Evolutionary conservation across 495 filamentous ascomycete species (phyloP).

Genomic region (Tuber microsphaerosporum): DNA sequence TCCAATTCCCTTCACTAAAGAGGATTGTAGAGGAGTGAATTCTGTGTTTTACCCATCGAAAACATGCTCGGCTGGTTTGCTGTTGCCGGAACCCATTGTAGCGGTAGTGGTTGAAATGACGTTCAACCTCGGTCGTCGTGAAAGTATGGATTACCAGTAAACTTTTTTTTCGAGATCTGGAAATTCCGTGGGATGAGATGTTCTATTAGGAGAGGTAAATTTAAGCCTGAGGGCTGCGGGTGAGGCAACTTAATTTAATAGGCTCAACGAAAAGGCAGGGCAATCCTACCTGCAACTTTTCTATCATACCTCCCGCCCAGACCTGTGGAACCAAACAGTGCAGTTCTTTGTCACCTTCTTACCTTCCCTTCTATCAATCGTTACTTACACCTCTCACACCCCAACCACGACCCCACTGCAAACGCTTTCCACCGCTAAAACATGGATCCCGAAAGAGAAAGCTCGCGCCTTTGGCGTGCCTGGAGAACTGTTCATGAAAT

Average conservation of each 20-base stretch:
- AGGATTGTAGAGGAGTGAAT: neutral
- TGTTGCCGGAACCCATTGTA: slow-evolving; percentile 34
- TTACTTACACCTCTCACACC: neutral
- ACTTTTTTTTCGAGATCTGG: neutral
- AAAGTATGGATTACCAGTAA: neutral
- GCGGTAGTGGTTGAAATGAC: slow-evolving; percentile 15
- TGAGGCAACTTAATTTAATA: neutral
- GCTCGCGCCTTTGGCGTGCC: slow-evolving; percentile 74
- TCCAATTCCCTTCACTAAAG: neutral
- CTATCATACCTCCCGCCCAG: neutral
- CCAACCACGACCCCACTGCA: neutral
- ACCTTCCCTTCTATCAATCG: neutral
- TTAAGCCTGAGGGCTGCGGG: neutral
- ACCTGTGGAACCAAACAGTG: neutral
- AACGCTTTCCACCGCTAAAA: slow-evolving; percentile 1
- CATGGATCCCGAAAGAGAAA: slow-evolving; percentile 57
- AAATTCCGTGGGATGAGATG: neutral
- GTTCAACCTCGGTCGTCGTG: slow-evolving; percentile 7
- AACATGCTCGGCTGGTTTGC: slow-evolving; percentile 31
- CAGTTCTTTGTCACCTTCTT: neutral
- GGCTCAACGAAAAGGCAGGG: neutral
- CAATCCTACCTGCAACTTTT: neutral
- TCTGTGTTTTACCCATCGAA: slow-evolving; percentile 26
- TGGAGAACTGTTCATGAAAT: slow-evolving; percentile 84
- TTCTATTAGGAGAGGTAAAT: neutral